Percentiles rank a stretch among this genome's conserved stretches.
Conservation (phyloP, 2,329 filamentous ascomycete genomes). For the Hymenoscyphus infarciens region DNA sequence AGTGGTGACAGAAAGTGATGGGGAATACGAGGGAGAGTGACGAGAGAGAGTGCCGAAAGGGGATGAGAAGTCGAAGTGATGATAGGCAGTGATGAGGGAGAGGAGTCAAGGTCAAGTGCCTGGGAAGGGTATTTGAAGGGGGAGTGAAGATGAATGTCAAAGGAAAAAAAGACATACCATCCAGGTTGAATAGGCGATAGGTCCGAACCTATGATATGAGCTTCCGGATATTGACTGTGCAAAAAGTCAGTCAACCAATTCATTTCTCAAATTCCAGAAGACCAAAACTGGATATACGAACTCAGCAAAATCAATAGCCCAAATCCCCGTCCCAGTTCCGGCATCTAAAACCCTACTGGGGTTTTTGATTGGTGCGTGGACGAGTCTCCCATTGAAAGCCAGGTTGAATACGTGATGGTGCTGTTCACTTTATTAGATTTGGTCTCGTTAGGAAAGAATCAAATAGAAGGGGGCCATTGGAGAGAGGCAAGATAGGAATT, state of each 20-base stretch:
- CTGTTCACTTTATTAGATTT: not conserved
- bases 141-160: too few species aligned
- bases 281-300: not conserved
- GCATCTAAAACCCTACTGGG: slow-evolving; percentile 29
- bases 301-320: slow-evolving; percentile 24
- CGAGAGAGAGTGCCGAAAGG: not conserved
- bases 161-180: slow-evolving; percentile 24
- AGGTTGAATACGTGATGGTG: slow-evolving; percentile 29
- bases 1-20: too few species aligned
- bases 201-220: slow-evolving; percentile 28
- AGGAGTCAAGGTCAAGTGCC: too few species aligned
- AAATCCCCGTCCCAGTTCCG: slow-evolving; percentile 25
- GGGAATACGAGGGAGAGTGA: not conserved
- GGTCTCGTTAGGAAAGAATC: slow-evolving; percentile 12
- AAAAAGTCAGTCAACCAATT: slow-evolving; percentile 1
- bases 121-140: too few species aligned
- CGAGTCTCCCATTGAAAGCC: slow-evolving; percentile 26
- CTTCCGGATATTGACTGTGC: slow-evolving; percentile 20
- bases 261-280: not conserved
- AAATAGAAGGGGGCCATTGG: not conserved
- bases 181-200: slow-evolving; percentile 30
- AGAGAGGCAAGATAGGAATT: too few species aligned
- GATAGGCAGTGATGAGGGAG: too few species aligned
- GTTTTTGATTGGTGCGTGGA: slow-evolving; percentile 25
- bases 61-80: not conserved